Base-by-base conservation (phyloP, 768 basidiomycete genomes). In the Holtermanniella nyarrowii region DNA sequence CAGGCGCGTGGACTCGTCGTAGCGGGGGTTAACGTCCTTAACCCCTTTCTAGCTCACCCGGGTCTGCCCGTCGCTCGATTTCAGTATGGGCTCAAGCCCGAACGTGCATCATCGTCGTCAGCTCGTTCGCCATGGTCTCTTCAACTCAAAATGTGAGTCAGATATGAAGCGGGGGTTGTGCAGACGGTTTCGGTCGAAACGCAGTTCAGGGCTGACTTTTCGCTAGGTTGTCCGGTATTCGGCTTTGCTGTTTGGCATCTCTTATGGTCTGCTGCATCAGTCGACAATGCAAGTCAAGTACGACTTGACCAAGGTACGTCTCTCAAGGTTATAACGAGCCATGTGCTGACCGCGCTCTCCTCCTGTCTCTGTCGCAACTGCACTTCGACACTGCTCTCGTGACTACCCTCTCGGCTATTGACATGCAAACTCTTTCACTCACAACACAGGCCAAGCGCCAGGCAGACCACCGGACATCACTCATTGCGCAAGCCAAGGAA, bases 241-340 rank as follows among this genome's bases (percentile, higher is more conserved):
- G 18, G 89, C 91, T 46, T 81, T 99, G 61, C 74, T 84, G 58
- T 78, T 82, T 41, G 93, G 93, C 68, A 79, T 93, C 60, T 73
- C 82, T 69, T 97, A 96, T 72, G 93, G 93, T 69, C 83, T 91
- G 72, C 81, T 82, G 66, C 91, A 96, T 77, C 85, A 86, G 67
- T 82, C 85, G 66, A 85, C 90, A 65, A 75, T 99, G 60, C 89
- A 93, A 76, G 78, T 80, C 56, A 76, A 79, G 49, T 81, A 87
- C 70, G 82, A 93, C 73, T 75, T 80, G 54, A 79, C 84, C 59
- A 86, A 85, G 73, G 77, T 82, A 55, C 77, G 83, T 58, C 79
- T n/a, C n/a, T n/a, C n/a, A n/a, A n/a, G n/a, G n/a, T n/a, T n/a
- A 82, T 66, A 85, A 82, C 49, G 74, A 81, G n/a, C n/a, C n/a